Base-by-base conservation (phyloP, 1,284 basidiomycete genomes). In the Cryptococcus sp. region DNA sequence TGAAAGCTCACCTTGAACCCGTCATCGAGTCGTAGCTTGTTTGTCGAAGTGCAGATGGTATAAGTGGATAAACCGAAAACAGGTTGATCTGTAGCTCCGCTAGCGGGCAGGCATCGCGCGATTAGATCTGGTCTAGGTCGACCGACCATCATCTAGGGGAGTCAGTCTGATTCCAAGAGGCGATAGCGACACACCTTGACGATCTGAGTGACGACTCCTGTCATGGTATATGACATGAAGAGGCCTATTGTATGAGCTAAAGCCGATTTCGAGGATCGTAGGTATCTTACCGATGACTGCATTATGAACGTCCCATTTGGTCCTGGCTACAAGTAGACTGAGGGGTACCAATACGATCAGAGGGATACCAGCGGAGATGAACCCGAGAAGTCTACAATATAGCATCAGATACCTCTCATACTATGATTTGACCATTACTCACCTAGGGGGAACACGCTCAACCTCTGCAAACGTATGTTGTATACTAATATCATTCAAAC, bases 241-340 rank as follows among this genome's bases (percentile, higher is more conserved):
- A 89, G 78, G 60, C 91, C 89, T 89, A 60, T 10, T 57, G 48
- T 33, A 60, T 7, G 55, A 34, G 23, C 50, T 49, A 42, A 38
- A 38, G 23, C 7, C 7, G 7, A n/a, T 34, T 30, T 8, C 3
- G 8, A 13, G 23, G 47, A 41, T 31, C 34, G 13, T 11, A 13
- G 14, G 15, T 14, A 7, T 38, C 63, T 59, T 13, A 56, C 89
- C 92, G 10, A 93, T 82, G 31, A 86, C 80, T 50, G 87, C 83
- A 65, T 84, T 87, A 73, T 98, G 93, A 37, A 88, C 79, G 67
- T 97, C 94, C 90, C 92, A 96, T 76, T 85, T 84, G 4, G 85
- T 88, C 23, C 87, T 83, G 10, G 89, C 78, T 15, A 90, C 85
- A 7, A 87, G 55, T 30, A 86, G 59, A 63, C 90, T 88, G 61